phyloP scores from a whole-genome alignment of 75 land plant species.

The Picea sitchensis region DNA sequence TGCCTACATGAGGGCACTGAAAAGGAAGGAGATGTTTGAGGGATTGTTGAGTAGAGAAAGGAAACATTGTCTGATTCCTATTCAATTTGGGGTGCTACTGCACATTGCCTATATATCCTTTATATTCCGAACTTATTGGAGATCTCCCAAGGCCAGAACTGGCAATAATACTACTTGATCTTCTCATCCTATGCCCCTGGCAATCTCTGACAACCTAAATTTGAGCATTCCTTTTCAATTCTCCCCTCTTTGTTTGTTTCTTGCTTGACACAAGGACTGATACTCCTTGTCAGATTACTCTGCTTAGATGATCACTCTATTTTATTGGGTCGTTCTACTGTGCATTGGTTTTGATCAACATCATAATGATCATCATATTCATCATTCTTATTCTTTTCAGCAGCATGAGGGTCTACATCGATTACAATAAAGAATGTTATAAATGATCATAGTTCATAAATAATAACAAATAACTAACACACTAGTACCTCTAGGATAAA shows the following conservation, averaged over 20 bases:
- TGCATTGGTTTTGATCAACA: not conserved
- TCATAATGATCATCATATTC: not conserved
- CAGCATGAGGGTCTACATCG: no score
- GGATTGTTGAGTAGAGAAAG: no score
- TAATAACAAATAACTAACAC: no score
- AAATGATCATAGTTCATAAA: no score
- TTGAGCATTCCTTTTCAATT: not conserved
- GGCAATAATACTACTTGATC: not conserved
- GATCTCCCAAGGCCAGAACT: constrained; percentile 23
- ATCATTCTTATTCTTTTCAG: no score
- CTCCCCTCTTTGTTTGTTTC: not conserved
- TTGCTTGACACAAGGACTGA: not conserved
- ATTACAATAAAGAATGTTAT: no score
- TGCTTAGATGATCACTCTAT: not conserved
- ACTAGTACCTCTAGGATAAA: no score
- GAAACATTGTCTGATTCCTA: no score
- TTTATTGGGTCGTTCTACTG: not conserved
- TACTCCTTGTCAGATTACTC: not conserved
- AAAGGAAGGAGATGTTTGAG: no score
- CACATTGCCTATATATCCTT: not conserved
- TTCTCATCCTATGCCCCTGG: not conserved
- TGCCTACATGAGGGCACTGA: no score
- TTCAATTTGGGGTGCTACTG: no score
- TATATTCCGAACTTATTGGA: constrained; percentile 9
- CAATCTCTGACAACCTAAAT: not conserved